Evolutionary conservation across 108 stramenopile genomes (phyloP).

Genomic region (Parietichytrium sp.): DNA sequence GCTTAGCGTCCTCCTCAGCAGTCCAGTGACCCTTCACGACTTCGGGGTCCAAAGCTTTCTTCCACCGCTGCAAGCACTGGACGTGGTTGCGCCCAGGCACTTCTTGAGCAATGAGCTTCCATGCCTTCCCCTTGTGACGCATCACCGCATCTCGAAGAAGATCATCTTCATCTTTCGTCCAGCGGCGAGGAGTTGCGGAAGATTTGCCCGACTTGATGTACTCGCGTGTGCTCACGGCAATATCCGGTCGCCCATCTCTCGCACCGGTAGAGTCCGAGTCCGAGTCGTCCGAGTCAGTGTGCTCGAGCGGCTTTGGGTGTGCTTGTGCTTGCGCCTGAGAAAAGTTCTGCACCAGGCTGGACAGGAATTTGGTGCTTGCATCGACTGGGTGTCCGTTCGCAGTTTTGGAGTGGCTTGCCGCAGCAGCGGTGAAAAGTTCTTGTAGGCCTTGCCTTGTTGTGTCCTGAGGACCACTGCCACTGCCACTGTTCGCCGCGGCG

Average conservation of each 20-base stretch:
- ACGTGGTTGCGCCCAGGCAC: conserved; percentile 47
- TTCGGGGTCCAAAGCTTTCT: conserved; percentile 47
- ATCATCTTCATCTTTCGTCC: conserved; percentile 15
- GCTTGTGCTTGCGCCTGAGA: not conserved
- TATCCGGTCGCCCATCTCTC: not conserved
- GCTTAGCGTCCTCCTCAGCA: conserved; percentile 35
- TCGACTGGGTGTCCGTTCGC: not conserved
- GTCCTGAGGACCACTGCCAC: too few relatives aligned
- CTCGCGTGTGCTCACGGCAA: conserved; percentile 27
- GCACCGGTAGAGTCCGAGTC: not conserved
- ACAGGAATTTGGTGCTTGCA: not conserved
- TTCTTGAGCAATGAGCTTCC: conserved; percentile 46
- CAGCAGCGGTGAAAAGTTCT: not conserved
- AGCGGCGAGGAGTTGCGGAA: not conserved
- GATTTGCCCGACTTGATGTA: not conserved
- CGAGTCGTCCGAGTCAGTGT: not conserved
- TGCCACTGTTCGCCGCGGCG: too few relatives aligned
- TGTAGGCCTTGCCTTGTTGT: too few relatives aligned
- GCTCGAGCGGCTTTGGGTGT: not conserved
- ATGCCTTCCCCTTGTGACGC: conserved; percentile 14
- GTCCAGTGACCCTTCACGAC: conserved; percentile 51
- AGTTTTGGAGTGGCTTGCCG: not conserved
- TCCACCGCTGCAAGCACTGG: conserved; percentile 53
- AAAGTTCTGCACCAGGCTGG: not conserved
- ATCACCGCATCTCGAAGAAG: not conserved